Conservation (phyloP, 208 protist genomes). For the Sergeia podlipaevii region DNA sequence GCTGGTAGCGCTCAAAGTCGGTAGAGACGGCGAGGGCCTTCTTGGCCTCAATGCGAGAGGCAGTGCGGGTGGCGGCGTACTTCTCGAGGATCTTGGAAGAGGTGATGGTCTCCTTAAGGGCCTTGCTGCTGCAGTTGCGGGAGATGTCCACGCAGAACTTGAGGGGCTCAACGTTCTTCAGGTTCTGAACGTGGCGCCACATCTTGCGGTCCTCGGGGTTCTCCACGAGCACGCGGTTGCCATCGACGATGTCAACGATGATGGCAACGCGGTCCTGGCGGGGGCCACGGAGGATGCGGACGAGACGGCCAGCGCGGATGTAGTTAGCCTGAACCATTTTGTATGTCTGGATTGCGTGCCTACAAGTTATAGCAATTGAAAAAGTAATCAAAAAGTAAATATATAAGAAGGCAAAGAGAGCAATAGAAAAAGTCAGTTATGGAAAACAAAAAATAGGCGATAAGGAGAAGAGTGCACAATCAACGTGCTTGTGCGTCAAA, state of each 20-base stretch:
- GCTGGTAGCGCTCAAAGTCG: constrained; percentile 92
- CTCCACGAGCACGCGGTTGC: constrained; percentile 88
- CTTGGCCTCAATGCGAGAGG: constrained; percentile 73
- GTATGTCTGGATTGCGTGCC: constrained; percentile 6
- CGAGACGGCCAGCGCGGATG: constrained; percentile 41
- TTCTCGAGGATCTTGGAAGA: constrained; percentile 77
- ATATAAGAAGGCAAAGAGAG: background rate
- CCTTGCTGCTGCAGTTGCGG: constrained; percentile 75
- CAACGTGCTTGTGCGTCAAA: no score
- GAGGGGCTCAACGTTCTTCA: constrained; percentile 87
- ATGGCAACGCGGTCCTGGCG: constrained; percentile 30
- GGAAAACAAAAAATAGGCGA: no score
- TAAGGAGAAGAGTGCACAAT: no score
- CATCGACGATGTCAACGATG: constrained; percentile 89
- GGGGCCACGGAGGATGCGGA: constrained; percentile 44
- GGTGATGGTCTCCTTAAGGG: constrained; percentile 68
- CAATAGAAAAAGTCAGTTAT: background rate
- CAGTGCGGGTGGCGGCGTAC: constrained; percentile 82
- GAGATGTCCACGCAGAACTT: constrained; percentile 52
- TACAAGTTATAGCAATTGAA: constrained; percentile 6
- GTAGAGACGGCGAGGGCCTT: constrained; percentile 76
- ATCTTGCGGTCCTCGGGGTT: constrained; percentile 88
- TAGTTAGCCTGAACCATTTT: constrained; percentile 45
- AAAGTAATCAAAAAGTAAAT: constrained; percentile 7
- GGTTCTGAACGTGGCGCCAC: constrained; percentile 89